These are phyloP conservation scores for Sordaria brevicollis DNA, from an alignment of 495 filamentous ascomycete species.

Conservation along the genomic window DNA sequence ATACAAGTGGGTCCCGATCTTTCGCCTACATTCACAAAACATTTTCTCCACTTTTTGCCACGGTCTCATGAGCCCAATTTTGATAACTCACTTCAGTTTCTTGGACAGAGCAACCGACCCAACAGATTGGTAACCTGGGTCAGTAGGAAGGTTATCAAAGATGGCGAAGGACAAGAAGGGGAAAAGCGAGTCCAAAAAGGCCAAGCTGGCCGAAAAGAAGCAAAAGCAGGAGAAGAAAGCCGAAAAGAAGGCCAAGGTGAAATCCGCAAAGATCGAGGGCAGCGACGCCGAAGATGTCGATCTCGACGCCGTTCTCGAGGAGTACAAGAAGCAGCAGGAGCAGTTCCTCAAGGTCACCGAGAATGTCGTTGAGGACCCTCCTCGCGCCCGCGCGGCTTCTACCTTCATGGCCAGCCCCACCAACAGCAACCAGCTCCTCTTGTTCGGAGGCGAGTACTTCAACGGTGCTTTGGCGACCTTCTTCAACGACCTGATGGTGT, in stretches of 20 bases:
- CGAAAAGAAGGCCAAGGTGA: slow-evolving; percentile 51
- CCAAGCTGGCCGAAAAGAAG: slow-evolving; percentile 52
- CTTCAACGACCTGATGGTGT: slow-evolving; percentile 72
- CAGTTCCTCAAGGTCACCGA: slow-evolving; percentile 92
- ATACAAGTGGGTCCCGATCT: neutral
- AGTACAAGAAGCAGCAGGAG: slow-evolving; percentile 77
- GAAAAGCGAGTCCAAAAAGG: slow-evolving; percentile 51
- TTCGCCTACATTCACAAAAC: neutral
- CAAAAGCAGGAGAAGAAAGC: slow-evolving; percentile 54
- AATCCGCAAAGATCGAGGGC: slow-evolving; percentile 46
- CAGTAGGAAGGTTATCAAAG: neutral
- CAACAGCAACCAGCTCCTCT: slow-evolving; percentile 77
- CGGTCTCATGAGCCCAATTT: neutral
- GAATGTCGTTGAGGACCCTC: slow-evolving; percentile 55
- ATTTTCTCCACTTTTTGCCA: slow-evolving; percentile 2
- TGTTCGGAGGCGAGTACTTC: slow-evolving; percentile 76
- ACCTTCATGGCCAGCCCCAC: slow-evolving; percentile 75
- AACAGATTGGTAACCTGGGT: neutral
- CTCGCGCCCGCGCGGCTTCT: slow-evolving; percentile 64
- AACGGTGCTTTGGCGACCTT: slow-evolving; percentile 54
- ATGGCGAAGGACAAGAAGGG: slow-evolving; percentile 54
- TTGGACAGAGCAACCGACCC: neutral
- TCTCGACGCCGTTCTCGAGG: slow-evolving; percentile 88
- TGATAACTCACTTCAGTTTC: neutral
- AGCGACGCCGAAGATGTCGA: slow-evolving; percentile 89